Conservation (phyloP, 2,329 filamentous ascomycete species). For the Thelonectria discophora region DNA sequence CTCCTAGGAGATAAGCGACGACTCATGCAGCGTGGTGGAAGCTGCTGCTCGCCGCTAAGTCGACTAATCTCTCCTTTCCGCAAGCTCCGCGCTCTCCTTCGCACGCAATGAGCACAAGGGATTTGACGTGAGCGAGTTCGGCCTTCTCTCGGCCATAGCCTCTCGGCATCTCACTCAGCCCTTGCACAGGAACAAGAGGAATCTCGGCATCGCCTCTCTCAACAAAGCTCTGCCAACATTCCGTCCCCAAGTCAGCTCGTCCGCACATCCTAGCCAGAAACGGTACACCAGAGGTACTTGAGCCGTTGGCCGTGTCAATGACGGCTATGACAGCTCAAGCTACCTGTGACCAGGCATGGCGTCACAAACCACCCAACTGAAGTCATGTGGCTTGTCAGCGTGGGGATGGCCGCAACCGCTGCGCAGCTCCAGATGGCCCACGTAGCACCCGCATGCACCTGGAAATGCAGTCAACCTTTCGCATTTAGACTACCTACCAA, state of each 20-base stretch:
- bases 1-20: conserved; percentile 24
- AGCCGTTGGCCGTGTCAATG: conserved; percentile 24
- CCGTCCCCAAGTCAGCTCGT: neutral
- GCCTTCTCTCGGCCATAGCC: conserved; percentile 7
- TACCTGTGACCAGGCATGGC: conserved; percentile 40
- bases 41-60: conserved; percentile 32
- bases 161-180: conserved; percentile 27
- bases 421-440: conserved; percentile 10
- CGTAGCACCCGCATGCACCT: neutral
- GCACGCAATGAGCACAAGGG: neutral
- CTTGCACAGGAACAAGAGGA: conserved; percentile 18
- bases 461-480: neutral
- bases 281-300: conserved; percentile 21
- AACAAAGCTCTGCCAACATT: conserved; percentile 2
- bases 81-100: neutral
- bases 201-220: conserved; percentile 3
- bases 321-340: conserved; percentile 26
- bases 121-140: conserved; percentile 24
- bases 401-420: conserved; percentile 21
- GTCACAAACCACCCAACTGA: conserved; percentile 41
- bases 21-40: conserved; percentile 15
- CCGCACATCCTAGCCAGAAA: conserved; percentile 21
- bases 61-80: conserved; percentile 6
- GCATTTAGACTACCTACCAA: neutral
- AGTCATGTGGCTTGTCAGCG: conserved; percentile 38